These are phyloP conservation scores for Tuber melanosporum DNA, from an alignment of 495 filamentous ascomycete species.

Conservation along the genomic window DNA sequence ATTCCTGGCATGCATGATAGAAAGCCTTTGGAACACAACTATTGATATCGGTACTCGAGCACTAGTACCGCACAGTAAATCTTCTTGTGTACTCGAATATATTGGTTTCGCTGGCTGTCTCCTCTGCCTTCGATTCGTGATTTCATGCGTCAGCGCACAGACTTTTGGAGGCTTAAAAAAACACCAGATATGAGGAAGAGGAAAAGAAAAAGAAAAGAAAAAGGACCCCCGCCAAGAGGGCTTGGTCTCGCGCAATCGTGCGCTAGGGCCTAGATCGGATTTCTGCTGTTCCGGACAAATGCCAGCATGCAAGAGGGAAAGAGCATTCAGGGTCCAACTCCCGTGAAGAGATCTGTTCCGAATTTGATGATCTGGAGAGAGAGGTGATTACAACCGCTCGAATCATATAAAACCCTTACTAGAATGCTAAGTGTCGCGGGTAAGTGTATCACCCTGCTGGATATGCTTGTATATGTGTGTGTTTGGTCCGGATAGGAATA, in stretches of 20 bases:
- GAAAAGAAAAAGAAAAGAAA: background rate
- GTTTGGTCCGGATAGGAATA: constrained; percentile 1
- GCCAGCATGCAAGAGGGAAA: background rate
- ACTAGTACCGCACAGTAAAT: background rate
- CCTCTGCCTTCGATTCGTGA: background rate
- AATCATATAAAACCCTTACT: background rate
- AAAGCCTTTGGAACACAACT: background rate
- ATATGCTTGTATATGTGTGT: background rate
- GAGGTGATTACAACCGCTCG: background rate
- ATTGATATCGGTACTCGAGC: background rate
- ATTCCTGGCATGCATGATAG: background rate
- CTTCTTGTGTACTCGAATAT: background rate
- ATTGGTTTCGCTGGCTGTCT: background rate
- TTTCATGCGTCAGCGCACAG: background rate
- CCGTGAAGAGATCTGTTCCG: background rate
- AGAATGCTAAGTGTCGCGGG: background rate
- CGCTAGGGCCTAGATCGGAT: background rate
- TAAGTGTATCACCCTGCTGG: background rate
- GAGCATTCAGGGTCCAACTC: background rate
- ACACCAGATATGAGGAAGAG: background rate
- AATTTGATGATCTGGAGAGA: constrained; percentile 4
- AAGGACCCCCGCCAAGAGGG: background rate
- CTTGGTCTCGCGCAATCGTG: background rate
- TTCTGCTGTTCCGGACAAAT: background rate
- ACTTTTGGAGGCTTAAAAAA: background rate